These are phyloP conservation scores for Lactarius tabidus DNA, from an alignment of 768 basidiomycete species.

Conservation along the genomic window DNA sequence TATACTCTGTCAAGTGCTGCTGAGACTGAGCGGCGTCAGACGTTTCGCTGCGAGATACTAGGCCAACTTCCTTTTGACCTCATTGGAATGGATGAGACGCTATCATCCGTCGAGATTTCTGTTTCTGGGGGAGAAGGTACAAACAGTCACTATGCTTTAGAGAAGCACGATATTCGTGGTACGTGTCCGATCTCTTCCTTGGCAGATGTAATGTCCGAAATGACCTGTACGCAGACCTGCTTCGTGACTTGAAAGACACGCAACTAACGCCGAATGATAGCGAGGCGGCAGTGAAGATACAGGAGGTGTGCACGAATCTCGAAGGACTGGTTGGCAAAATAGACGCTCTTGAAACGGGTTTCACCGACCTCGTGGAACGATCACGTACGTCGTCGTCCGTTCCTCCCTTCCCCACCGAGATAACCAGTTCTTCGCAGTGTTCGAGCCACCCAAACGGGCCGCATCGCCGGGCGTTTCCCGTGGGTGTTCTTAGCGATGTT, in stretches of 20 bases:
- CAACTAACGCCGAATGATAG: constrained; percentile 46
- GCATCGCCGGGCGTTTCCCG: too few relatives aligned
- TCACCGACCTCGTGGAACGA: constrained; percentile 80
- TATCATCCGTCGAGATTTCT: constrained; percentile 73
- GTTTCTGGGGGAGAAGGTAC: constrained; percentile 58
- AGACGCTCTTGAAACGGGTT: constrained; percentile 72
- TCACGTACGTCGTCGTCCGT: constrained; percentile 49
- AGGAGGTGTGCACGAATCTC: constrained; percentile 55
- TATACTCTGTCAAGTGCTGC: constrained; percentile 43
- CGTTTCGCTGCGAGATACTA: constrained; percentile 78
- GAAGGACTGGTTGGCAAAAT: constrained; percentile 71
- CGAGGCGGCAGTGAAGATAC: constrained; percentile 47
- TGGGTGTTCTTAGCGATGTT: too few relatives aligned
- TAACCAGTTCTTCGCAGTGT: constrained; percentile 42
- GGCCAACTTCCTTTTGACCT: constrained; percentile 85
- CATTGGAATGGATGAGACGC: constrained; percentile 71
- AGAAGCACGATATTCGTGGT: constrained; percentile 70
- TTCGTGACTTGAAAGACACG: constrained; percentile 59
- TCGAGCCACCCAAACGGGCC: too few relatives aligned
- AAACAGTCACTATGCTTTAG: constrained; percentile 51
- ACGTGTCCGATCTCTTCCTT: constrained; percentile 26
- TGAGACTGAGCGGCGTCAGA: constrained; percentile 76
- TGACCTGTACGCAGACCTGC: constrained; percentile 45
- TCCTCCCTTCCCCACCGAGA: constrained; percentile 4
- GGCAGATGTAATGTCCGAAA: background rate